phyloP scores from a whole-genome alignment of 805 yeast species.

The Saccharomycopsis lassenensis region DNA sequence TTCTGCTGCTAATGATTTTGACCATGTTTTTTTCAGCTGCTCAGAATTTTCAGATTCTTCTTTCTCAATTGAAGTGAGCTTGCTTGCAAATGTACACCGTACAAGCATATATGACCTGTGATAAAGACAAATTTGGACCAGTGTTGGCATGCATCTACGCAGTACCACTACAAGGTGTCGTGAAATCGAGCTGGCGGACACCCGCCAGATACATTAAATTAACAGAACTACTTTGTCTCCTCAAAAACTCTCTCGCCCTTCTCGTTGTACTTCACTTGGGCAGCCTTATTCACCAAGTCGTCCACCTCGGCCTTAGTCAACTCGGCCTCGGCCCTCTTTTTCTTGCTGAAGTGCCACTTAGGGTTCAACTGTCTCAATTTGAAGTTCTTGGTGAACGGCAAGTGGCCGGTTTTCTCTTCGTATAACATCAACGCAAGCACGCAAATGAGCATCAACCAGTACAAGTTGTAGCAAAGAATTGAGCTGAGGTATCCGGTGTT shows the following conservation, averaged over 20 bases:
- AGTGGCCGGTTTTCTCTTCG: constrained; percentile 78
- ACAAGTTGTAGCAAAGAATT: constrained; percentile 74
- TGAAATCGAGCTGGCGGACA: too few species aligned
- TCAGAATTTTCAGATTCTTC: too few species aligned
- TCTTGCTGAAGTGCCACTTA: constrained; percentile 58
- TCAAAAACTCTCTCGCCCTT: constrained; percentile 23
- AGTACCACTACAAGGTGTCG: too few species aligned
- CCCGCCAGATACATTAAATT: too few species aligned
- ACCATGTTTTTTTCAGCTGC: too few species aligned
- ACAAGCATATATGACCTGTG: too few species aligned
- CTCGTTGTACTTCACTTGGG: constrained; percentile 27
- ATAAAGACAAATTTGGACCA: too few species aligned
- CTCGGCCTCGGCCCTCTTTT: constrained; percentile 42
- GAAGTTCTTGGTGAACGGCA: constrained; percentile 51
- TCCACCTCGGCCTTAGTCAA: constrained; percentile 41
- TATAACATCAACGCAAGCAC: constrained; percentile 52
- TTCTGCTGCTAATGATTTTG: too few species aligned
- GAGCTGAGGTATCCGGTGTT: constrained; percentile 93
- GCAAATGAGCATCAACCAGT: constrained; percentile 66
- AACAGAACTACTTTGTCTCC: too few species aligned
- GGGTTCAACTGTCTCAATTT: constrained; percentile 51
- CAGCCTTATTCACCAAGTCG: constrained; percentile 37
- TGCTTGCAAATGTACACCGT: too few species aligned
- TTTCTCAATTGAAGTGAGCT: too few species aligned
- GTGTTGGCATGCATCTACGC: too few species aligned